Base-by-base conservation (phyloP, 352 stramenopile genomes). In the Pythium monospermum region DNA sequence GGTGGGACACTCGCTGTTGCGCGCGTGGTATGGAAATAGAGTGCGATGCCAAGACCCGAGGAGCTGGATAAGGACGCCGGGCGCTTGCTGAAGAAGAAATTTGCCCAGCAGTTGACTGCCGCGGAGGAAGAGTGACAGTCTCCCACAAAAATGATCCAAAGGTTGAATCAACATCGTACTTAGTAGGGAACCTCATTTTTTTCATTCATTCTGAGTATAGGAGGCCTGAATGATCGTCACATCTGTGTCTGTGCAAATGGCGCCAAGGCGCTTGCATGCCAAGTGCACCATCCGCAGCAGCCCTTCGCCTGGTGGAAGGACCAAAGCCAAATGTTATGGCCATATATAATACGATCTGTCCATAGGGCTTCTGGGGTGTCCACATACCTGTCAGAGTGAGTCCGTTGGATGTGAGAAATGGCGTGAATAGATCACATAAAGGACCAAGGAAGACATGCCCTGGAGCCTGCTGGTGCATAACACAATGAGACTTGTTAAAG, bases 361-460 rank as follows among this genome's bases (percentile, higher is more conserved):
- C n/a, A n/a, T n/a, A n/a, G n/a, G n/a, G n/a, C n/a, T n/a, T n/a
- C n/a, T n/a, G n/a, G n/a, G n/a, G n/a, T 25, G 45, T 32, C 11
- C 19, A 5, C 28, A 28, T 68, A 76, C 71, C 71, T 15, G 55
- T 68, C 30, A 36, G 26, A 1, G 71, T 77, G 33, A 69, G 50
- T 8, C 68, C 69, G 18, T 57, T 64, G 0, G 51, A 45, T 2
- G 63, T 69, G 31, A 68, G 61, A 35, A 77, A 83, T 11, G 42
- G 27, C 6, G 66, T 45, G 27, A 83, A 68, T 2, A 76, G 62
- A 21, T 61, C 54, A 38, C 59, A 67, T 22, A 73, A 50, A 12
- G 68, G 64, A 0, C 66, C 69, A n/a, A 79, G 15, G 6, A 53
- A 57, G 30, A 83, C 44, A 4, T 69, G 33, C 2, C 52, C 33